Evolutionary conservation across 2,329 filamentous ascomycete species (phyloP), one percentile per base, ranked within the genome.

Genomic region (Rhinocladiella similis): DNA sequence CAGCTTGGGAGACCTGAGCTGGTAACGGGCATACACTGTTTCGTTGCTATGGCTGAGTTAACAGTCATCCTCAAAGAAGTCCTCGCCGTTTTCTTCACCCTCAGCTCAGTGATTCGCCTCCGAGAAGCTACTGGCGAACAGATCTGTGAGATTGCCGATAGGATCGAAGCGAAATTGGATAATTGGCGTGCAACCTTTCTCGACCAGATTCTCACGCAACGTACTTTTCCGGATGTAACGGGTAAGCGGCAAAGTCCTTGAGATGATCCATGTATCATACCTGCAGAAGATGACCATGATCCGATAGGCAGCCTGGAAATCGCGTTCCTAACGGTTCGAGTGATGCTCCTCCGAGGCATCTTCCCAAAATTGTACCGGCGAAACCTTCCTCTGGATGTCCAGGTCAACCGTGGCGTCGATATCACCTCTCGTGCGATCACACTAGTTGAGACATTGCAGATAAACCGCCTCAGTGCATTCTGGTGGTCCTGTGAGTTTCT

Each of bases 401-500:
- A 50, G 16, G 36, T 53, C 19, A 46, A 50, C 19, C 49, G 50
- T 16, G 55, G 50, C 22, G 45, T 57, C 27, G 50, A 49, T 19
- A 20, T 42, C 25, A 57, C 55, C 9, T 53, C 55, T 2, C 43
- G 46, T 10, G 36, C 50, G 12, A 57, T 57, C 14, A 18, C 50
- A 12, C 29, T 57, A n/a, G 55, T 57, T 5, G 55, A 57, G 20
- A 57, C 55, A 6, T 33, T 57, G 5, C 55, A 57, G 13, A 57
- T 57, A 36, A 54, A 57, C 25, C 20, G 55, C 2, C 46, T 57
- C n/a, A 57, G 55, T 29, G 50, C 55, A 12, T 57, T 57, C 39
- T 57, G 55, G 55, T 57, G 55, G 55, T 53, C 55, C 25, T 57
- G 55, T 57, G 41, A 57, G 55, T 53, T 10, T 41, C 9, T n/a